Evolutionary conservation across 495 filamentous ascomycete genomes (phyloP).

Genomic region (Penicillium verhagenii): DNA sequence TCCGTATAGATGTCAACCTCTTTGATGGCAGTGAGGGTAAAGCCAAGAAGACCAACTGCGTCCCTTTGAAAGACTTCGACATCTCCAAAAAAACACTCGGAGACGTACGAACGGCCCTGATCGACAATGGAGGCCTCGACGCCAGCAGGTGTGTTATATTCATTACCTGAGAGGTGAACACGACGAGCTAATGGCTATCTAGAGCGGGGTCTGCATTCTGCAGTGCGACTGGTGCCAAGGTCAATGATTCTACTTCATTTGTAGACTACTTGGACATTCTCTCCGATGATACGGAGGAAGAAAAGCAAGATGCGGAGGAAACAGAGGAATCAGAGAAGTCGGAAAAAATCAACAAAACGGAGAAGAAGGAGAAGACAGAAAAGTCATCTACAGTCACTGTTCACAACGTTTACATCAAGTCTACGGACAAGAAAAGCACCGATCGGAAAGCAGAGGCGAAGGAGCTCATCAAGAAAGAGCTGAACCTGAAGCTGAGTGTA

Average conservation of each 20-base stretch:
- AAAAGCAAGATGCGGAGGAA: background rate
- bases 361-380: background rate
- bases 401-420: background rate
- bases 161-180: background rate
- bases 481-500: background rate
- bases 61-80: background rate
- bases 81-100: background rate
- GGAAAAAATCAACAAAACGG: background rate
- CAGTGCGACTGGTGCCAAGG: background rate
- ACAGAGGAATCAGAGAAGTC: background rate
- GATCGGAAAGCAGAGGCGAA: background rate
- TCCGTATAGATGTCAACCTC: background rate
- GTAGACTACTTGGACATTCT: constrained; percentile 1
- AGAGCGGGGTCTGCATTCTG: background rate
- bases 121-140: background rate
- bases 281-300: background rate
- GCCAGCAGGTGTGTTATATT: background rate
- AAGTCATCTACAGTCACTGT: background rate
- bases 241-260: background rate
- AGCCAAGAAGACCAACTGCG: background rate
- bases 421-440: background rate
- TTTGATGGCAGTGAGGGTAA: background rate
- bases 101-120: background rate
- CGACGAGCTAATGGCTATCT: background rate
- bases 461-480: background rate